Percentiles rank a stretch among this genome's conserved stretches.
Evolutionary conservation across 306 rosid genomes (phyloP).

Genomic region (Citrullus amarus): DNA sequence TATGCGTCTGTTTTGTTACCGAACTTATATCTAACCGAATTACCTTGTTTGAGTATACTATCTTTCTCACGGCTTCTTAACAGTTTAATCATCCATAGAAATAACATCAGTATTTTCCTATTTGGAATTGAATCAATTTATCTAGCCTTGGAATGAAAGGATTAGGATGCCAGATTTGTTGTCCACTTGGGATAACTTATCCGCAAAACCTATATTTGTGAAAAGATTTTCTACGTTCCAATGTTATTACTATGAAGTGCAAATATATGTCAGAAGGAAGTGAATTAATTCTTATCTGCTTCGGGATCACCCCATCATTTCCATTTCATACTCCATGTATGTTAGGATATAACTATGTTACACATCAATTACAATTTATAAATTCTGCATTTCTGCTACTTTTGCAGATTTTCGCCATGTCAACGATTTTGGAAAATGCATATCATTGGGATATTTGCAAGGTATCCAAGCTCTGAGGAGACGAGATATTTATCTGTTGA

Average conservation of each 20-base stretch:
- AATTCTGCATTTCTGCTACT: neutral
- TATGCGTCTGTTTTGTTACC: neutral
- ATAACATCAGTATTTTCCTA: neutral
- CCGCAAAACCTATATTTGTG: neutral
- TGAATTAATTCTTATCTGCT: neutral
- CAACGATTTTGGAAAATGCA: constrained; percentile 26
- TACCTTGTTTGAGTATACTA: neutral
- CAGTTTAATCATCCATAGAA: neutral
- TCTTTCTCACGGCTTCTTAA: neutral
- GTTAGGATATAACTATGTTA: neutral
- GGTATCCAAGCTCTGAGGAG: constrained; percentile 21
- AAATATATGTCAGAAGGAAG: neutral
- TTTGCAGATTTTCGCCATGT: constrained; percentile 37
- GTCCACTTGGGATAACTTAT: neutral
- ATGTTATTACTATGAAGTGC: neutral
- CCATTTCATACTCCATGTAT: neutral
- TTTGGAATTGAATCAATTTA: neutral
- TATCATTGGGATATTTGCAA: constrained; percentile 28
- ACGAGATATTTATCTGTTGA: constrained; percentile 20
- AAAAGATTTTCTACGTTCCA: neutral
- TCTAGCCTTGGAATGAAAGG: neutral
- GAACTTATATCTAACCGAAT: neutral
- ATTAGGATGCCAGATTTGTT: neutral
- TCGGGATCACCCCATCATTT: neutral
- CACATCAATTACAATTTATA: neutral